Conservation (phyloP, 495 filamentous ascomycete species). For the Rhypophila decipiens region DNA sequence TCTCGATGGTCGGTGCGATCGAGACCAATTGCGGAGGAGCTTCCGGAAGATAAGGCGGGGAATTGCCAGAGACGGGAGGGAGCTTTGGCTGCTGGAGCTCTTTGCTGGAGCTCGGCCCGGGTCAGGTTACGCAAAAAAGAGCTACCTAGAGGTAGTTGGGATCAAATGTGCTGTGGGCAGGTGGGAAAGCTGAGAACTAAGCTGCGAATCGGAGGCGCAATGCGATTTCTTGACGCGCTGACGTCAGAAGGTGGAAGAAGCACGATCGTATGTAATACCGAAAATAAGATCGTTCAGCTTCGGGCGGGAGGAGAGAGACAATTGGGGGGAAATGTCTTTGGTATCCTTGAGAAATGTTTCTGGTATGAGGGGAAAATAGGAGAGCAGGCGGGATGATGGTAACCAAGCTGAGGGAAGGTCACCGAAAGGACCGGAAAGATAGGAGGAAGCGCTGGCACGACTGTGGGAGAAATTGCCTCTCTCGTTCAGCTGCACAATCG, state of each 20-base stretch:
- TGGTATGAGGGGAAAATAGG: too few relatives aligned
- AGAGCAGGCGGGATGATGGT: too few relatives aligned
- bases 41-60: not conserved
- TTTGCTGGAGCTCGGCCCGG: not conserved
- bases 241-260: too few relatives aligned
- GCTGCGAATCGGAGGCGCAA: not conserved
- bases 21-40: not conserved
- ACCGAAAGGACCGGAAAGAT: not conserved
- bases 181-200: not conserved
- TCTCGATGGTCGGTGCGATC: too few relatives aligned
- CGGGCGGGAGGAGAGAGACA: not conserved
- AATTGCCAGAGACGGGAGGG: not conserved
- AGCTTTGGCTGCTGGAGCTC: not conserved
- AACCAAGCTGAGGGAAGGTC: not conserved
- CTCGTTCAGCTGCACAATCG: too few relatives aligned
- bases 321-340: not conserved
- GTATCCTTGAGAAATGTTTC: too few relatives aligned
- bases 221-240: not conserved
- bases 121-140: not conserved
- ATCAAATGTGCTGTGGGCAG: not conserved
- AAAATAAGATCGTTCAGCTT: not conserved
- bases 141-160: not conserved
- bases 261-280: too few relatives aligned
- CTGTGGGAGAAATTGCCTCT: too few relatives aligned
- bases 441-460: too few relatives aligned